Percentiles rank a stretch among this genome's conserved stretches.
These are phyloP conservation scores for Phoma sp. DNA, from an alignment of 2,329 filamentous ascomycete genomes.

Conservation along the genomic window DNA sequence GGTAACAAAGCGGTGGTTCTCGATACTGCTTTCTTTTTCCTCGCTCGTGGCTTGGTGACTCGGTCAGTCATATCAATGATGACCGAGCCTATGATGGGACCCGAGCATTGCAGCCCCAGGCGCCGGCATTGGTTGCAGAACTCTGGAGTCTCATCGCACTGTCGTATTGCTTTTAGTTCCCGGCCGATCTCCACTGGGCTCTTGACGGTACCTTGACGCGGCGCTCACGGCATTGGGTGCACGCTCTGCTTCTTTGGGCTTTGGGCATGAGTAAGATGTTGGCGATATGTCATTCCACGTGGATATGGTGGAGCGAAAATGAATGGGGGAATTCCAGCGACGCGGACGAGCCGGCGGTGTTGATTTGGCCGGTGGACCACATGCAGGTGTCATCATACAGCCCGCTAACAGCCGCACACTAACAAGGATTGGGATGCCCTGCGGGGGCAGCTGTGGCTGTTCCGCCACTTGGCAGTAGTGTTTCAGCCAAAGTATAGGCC, in stretches of 20 bases:
- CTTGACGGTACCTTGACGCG: slow-evolving; percentile 40
- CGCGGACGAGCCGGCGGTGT: slow-evolving; percentile 12
- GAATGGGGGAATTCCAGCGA: slow-evolving; percentile 26
- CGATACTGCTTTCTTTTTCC: slow-evolving; percentile 30
- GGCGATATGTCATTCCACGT: slow-evolving; percentile 15
- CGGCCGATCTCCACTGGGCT: slow-evolving; percentile 16
- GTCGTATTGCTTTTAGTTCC: slow-evolving; percentile 17
- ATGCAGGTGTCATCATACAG: slow-evolving; percentile 20
- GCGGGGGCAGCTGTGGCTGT: background rate
- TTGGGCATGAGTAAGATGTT: slow-evolving; percentile 26
- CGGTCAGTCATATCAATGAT: slow-evolving; percentile 48
- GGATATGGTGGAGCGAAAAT: slow-evolving; percentile 16
- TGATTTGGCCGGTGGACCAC: slow-evolving; percentile 12
- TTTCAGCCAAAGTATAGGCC: slow-evolving; percentile 5
- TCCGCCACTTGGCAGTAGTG: slow-evolving; percentile 6
- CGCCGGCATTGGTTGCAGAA: slow-evolving; percentile 39
- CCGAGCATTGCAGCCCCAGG: slow-evolving; percentile 40
- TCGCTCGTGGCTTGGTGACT: slow-evolving; percentile 34
- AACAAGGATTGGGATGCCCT: slow-evolving; percentile 12
- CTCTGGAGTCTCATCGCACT: slow-evolving; percentile 45
- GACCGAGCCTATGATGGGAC: slow-evolving; percentile 41
- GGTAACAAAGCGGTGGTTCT: slow-evolving; percentile 7
- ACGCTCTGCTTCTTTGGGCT: slow-evolving; percentile 44
- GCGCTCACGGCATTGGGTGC: slow-evolving; percentile 44
- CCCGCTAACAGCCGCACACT: slow-evolving; percentile 17